Conservation (phyloP, 2,329 filamentous ascomycete genomes). For the Claviceps monticola region DNA sequence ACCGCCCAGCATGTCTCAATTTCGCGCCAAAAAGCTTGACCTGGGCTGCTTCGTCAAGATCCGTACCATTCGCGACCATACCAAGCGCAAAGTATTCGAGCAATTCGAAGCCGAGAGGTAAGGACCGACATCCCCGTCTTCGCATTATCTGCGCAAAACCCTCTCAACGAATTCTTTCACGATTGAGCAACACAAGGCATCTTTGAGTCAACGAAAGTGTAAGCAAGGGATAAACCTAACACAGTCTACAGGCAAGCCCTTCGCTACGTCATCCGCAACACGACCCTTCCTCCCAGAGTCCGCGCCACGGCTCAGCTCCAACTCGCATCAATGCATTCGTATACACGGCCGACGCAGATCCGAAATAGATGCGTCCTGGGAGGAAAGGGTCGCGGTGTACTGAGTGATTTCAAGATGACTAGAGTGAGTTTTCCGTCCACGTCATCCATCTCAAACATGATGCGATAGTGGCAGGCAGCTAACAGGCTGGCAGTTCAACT, state of each 20-base stretch:
- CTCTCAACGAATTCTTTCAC: background rate
- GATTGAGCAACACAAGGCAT: background rate
- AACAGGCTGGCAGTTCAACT: conserved; percentile 60
- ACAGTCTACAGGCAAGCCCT: conserved; percentile 60
- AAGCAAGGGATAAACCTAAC: background rate
- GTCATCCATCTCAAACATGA: too few species aligned
- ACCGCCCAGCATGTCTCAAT: conserved; percentile 59
- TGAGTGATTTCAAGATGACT: conserved; percentile 83
- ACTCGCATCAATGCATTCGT: conserved; percentile 88
- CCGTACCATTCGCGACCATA: conserved; percentile 82
- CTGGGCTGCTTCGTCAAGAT: conserved; percentile 78
- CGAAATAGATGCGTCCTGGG: conserved; percentile 85
- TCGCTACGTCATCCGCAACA: conserved; percentile 88
- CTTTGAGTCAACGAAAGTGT: background rate
- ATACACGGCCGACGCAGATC: conserved; percentile 87
- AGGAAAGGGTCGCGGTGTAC: conserved; percentile 80
- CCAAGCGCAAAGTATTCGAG: conserved; percentile 87
- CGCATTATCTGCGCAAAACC: background rate
- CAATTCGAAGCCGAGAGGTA: conserved; percentile 81
- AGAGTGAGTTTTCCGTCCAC: conserved; percentile 47
- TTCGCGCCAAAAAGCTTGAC: conserved; percentile 81
- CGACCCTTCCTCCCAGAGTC: conserved; percentile 63
- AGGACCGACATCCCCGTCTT: conserved; percentile 5
- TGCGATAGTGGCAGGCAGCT: conserved; percentile 5
- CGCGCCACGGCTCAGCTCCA: conserved; percentile 89